These are phyloP conservation scores for Populus hybrid DNA, from an alignment of 441 rosid species.

Conservation along the genomic window DNA sequence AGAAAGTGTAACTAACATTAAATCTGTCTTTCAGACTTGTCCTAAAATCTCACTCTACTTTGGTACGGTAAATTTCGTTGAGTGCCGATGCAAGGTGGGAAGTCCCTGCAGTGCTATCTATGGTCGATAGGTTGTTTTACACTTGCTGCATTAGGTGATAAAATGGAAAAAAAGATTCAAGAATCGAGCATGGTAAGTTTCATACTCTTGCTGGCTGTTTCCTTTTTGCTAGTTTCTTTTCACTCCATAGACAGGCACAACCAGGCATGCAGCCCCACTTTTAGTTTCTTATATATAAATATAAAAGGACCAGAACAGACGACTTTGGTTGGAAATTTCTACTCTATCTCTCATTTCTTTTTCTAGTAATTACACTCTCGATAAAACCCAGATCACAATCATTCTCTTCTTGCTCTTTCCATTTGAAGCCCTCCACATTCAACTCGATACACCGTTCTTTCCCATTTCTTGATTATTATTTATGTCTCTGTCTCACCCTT, in stretches of 20 bases:
- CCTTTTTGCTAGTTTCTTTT: background rate
- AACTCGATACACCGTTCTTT: background rate
- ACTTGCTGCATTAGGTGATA: too few relatives aligned
- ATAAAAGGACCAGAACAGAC: background rate
- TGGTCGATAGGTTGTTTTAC: too few relatives aligned
- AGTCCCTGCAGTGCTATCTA: too few relatives aligned
- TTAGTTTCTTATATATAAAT: background rate
- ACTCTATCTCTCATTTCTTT: background rate
- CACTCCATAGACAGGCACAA: background rate
- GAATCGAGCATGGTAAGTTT: background rate
- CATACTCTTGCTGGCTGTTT: constrained; percentile 3
- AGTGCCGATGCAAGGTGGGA: too few relatives aligned
- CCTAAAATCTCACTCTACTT: too few relatives aligned
- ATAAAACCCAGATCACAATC: constrained; percentile 5
- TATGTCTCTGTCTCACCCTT: background rate
- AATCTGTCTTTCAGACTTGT: too few relatives aligned
- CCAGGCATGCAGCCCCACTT: background rate
- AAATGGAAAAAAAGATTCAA: background rate
- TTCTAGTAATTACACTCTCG: background rate
- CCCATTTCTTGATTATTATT: background rate
- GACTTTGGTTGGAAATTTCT: background rate
- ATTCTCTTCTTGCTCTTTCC: background rate
- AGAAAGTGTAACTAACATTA: too few relatives aligned
- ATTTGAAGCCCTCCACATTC: background rate
- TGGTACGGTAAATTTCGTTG: too few relatives aligned